A percentile compares a stretch with the other conserved stretches of the same genome.
phyloP scores from a whole-genome alignment of 1,284 basidiomycete genomes.

The Phellinidium pouzarii region DNA sequence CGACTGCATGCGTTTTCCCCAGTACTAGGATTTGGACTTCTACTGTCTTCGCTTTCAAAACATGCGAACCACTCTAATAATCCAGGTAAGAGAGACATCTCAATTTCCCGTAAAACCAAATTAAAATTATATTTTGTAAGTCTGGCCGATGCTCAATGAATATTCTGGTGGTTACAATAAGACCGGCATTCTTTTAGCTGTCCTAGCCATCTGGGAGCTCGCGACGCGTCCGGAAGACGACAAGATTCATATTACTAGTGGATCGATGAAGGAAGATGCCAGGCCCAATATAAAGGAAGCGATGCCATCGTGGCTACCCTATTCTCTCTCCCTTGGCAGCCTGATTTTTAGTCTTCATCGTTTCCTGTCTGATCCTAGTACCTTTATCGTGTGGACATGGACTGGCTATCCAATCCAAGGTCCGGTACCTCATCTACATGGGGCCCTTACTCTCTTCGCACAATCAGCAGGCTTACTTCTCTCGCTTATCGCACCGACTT shows the following conservation, averaged over 20 bases:
- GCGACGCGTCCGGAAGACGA: conserved; percentile 23
- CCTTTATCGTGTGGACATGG: conserved; percentile 88
- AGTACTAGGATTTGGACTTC: conserved; percentile 67
- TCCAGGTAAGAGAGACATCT: conserved; percentile 65
- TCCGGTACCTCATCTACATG: conserved; percentile 71
- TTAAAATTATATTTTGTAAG: conserved; percentile 30
- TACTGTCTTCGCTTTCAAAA: conserved; percentile 67
- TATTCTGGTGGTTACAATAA: conserved; percentile 70
- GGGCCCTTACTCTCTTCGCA: conserved; percentile 61
- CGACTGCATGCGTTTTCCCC: not conserved
- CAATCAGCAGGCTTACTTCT: conserved; percentile 53
- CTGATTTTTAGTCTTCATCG: conserved; percentile 76
- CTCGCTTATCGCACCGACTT: conserved; percentile 30
- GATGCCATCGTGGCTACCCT: conserved; percentile 46
- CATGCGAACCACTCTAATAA: conserved; percentile 78
- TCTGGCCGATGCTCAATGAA: conserved; percentile 76
- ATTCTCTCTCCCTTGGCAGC: conserved; percentile 63
- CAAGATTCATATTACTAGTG: not conserved
- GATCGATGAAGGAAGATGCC: not conserved
- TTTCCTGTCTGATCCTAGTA: conserved; percentile 74
- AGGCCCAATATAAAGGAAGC: conserved; percentile 28
- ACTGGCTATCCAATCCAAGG: conserved; percentile 78
- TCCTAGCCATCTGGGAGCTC: conserved; percentile 28
- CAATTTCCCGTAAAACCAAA: conserved; percentile 3
- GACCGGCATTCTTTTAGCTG: conserved; percentile 32